A percentile compares a stretch with the other conserved stretches of the same genome.
Evolutionary conservation across 2,329 filamentous ascomycete species (phyloP).

Genomic region (Penicillium nordicum): DNA sequence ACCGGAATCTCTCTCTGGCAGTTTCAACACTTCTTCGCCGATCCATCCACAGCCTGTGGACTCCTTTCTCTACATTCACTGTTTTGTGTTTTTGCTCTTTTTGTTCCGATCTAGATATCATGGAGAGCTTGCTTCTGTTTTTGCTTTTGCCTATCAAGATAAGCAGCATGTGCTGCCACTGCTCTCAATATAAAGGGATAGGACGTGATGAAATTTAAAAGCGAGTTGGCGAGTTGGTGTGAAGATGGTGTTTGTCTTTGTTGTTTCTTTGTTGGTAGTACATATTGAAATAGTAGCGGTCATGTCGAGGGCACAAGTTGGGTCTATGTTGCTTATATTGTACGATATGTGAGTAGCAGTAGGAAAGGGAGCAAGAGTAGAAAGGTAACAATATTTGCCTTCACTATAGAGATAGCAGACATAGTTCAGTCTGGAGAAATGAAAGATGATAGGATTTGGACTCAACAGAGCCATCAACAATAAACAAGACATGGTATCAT

Average conservation of each 20-base stretch:
- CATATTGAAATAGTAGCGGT: slow-evolving; percentile 13
- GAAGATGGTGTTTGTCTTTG: slow-evolving; percentile 15
- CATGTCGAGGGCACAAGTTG: slow-evolving; percentile 2
- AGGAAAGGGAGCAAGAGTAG: background rate
- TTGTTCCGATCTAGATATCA: slow-evolving; percentile 23
- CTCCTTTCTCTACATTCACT: slow-evolving; percentile 10
- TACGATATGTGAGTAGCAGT: background rate
- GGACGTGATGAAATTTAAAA: slow-evolving; percentile 15
- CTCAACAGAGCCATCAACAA: background rate
- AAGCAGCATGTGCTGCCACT: slow-evolving; percentile 7
- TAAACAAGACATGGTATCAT: slow-evolving; percentile 26
- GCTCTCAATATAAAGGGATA: slow-evolving; percentile 18
- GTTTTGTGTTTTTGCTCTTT: slow-evolving; percentile 3
- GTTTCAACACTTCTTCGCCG: slow-evolving; percentile 17
- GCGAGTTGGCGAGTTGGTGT: slow-evolving; percentile 22
- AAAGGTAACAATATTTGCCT: background rate
- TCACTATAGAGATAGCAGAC: background rate
- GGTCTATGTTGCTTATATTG: background rate
- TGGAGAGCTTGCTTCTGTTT: slow-evolving; percentile 14
- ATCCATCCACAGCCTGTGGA: slow-evolving; percentile 13
- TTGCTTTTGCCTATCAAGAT: slow-evolving; percentile 15
- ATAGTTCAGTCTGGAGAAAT: background rate
- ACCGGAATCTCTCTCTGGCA: slow-evolving; percentile 1
- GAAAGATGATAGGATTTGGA: background rate
- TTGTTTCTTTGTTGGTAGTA: slow-evolving; percentile 12